Percentiles rank a stretch among this genome's conserved stretches.
phyloP scores from a whole-genome alignment of 1,139 yeast species.

The Scheffersomyces insectosa region DNA sequence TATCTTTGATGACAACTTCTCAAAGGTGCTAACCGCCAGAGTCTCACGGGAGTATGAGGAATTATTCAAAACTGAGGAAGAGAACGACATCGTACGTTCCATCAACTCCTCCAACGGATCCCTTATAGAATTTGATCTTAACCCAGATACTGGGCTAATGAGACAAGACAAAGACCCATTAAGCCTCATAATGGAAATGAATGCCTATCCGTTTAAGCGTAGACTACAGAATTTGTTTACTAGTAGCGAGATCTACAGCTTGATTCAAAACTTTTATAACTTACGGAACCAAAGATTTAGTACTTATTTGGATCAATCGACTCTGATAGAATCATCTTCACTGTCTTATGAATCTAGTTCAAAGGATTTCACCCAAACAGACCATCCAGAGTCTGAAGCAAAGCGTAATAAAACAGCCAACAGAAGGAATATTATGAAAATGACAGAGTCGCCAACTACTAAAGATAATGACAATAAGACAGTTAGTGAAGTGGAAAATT shows the following conservation, averaged over 20 bases:
- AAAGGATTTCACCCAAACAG: no score
- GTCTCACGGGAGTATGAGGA: conserved; percentile 8
- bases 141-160: conserved; percentile 9
- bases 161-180: conserved; percentile 11
- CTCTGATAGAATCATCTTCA: no score
- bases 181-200: conserved; percentile 4
- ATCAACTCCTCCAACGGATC: not conserved
- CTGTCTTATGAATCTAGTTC: no score
- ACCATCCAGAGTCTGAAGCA: not conserved
- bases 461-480: not conserved
- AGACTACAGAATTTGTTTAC: conserved; percentile 6
- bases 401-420: not conserved
- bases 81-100: not conserved
- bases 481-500: conserved; percentile 10
- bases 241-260: conserved; percentile 2
- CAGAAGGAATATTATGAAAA: not conserved
- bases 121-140: conserved; percentile 1
- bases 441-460: not conserved
- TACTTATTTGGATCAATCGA: not conserved
- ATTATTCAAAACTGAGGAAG: conserved; percentile 1
- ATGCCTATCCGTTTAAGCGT: conserved; percentile 4
- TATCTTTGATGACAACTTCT: conserved; percentile 5
- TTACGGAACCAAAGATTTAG: conserved; percentile 2
- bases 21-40: not conserved
- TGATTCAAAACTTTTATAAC: conserved; percentile 6